phyloP scores from a whole-genome alignment of 1,284 basidiomycete species.

The Rhizoctonia solani region DNA sequence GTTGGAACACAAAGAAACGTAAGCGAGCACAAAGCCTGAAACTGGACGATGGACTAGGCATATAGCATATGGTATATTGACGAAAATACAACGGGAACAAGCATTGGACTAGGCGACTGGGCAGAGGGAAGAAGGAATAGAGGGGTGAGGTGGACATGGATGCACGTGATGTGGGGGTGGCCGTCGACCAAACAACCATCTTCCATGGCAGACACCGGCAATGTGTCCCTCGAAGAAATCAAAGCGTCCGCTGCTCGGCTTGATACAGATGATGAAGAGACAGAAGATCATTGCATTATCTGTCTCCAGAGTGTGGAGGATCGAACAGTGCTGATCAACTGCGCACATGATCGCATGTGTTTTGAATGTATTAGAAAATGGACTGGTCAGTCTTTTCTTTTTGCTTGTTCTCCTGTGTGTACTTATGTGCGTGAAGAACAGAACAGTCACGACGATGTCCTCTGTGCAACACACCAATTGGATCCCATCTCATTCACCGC shows the following conservation, averaged over 20 bases:
- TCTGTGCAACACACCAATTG: slow-evolving; percentile 75
- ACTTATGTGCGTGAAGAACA: neutral
- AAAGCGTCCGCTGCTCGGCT: neutral
- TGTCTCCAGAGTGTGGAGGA: slow-evolving; percentile 79
- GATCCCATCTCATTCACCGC: slow-evolving; percentile 78
- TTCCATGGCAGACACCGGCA: too few relatives aligned
- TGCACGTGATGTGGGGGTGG: too few relatives aligned
- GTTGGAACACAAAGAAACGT: too few relatives aligned
- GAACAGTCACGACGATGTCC: slow-evolving; percentile 57
- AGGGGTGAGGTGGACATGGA: too few relatives aligned
- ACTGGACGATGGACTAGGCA: too few relatives aligned
- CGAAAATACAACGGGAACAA: too few relatives aligned
- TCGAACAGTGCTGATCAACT: slow-evolving; percentile 74
- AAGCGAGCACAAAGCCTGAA: too few relatives aligned
- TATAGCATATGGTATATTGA: too few relatives aligned
- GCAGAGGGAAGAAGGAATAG: too few relatives aligned
- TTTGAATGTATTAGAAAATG: slow-evolving; percentile 84
- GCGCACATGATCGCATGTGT: slow-evolving; percentile 83
- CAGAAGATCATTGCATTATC: slow-evolving; percentile 62
- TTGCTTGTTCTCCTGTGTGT: neutral
- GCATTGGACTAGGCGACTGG: too few relatives aligned
- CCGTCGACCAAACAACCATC: too few relatives aligned
- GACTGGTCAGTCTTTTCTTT: slow-evolving; percentile 61
- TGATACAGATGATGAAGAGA: slow-evolving; percentile 21
- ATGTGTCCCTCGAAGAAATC: slow-evolving; percentile 11